These are phyloP conservation scores for Pichiaceae sp. DNA, from an alignment of 1,139 yeast genomes.

Conservation along the genomic window DNA sequence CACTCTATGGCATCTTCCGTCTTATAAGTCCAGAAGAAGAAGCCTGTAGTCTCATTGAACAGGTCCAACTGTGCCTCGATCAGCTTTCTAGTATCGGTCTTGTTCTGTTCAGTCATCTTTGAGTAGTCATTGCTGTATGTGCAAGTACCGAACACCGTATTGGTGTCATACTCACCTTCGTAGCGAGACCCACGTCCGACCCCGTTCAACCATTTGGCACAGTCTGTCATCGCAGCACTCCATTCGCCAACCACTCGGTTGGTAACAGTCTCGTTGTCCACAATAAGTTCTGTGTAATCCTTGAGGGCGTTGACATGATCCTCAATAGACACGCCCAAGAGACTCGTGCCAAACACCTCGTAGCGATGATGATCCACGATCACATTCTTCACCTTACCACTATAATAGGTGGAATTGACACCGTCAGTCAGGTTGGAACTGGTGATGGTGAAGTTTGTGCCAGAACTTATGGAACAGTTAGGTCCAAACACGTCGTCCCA, in stretches of 20 bases:
- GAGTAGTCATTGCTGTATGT: slow-evolving; percentile 43
- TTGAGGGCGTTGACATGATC: slow-evolving; percentile 62
- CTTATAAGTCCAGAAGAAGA: slow-evolving; percentile 93
- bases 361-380: slow-evolving; percentile 88
- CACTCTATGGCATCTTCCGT: slow-evolving; percentile 82
- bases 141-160: slow-evolving; percentile 53
- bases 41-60: slow-evolving; percentile 64
- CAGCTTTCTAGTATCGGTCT: slow-evolving; percentile 52
- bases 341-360: slow-evolving; percentile 69
- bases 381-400: slow-evolving; percentile 36
- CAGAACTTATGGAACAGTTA: slow-evolving; percentile 11
- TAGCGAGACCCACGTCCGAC: slow-evolving; percentile 83
- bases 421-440: neutral
- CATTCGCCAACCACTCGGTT: slow-evolving; percentile 75
- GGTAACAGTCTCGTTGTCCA: slow-evolving; percentile 48
- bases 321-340: slow-evolving; percentile 47
- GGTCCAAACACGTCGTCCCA: slow-evolving; percentile 39
- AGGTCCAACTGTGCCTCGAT: slow-evolving; percentile 90
- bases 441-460: slow-evolving; percentile 4
- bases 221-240: slow-evolving; percentile 45
- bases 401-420: slow-evolving; percentile 10
- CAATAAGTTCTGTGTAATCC: slow-evolving; percentile 40
- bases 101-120: slow-evolving; percentile 55
- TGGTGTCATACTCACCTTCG: slow-evolving; percentile 56
- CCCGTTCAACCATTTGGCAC: slow-evolving; percentile 88